These are phyloP conservation scores for Eleusine coracana DNA, from an alignment of 176 grass and related monocot species.

Conservation along the genomic window DNA sequence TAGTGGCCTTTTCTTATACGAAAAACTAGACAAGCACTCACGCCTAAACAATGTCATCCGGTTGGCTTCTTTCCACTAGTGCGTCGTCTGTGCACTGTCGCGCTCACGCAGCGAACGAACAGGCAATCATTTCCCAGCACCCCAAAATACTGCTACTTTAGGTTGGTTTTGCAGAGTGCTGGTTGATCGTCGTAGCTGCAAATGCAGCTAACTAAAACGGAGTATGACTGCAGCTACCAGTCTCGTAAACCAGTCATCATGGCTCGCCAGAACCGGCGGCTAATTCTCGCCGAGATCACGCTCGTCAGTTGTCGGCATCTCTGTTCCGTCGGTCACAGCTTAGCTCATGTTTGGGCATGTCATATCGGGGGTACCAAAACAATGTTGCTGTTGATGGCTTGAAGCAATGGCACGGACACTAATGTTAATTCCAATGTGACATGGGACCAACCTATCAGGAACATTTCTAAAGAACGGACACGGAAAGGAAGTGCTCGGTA, in stretches of 20 bases:
- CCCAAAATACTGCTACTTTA: background rate
- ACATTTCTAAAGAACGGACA: background rate
- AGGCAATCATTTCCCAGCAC: background rate
- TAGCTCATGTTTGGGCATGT: background rate
- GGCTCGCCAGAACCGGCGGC: background rate
- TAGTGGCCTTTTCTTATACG: background rate
- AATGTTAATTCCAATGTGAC: background rate
- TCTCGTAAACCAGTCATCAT: background rate
- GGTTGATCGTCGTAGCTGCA: background rate
- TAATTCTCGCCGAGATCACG: background rate
- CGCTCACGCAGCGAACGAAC: background rate
- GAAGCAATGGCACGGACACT: background rate
- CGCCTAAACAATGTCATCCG: background rate
- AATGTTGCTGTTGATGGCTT: background rate
- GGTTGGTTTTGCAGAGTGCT: background rate
- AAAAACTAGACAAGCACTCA: background rate
- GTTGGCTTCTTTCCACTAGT: conserved; percentile 11
- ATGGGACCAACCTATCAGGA: background rate
- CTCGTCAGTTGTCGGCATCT: background rate
- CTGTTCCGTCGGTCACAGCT: background rate
- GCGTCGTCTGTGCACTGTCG: background rate
- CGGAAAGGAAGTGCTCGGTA: background rate
- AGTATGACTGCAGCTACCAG: background rate
- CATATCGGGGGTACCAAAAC: background rate
- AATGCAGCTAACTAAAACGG: conserved; percentile 18